These are phyloP conservation scores for Aspergillus sclerotiicarbonarius DNA, from an alignment of 495 filamentous ascomycete species.

Conservation along the genomic window DNA sequence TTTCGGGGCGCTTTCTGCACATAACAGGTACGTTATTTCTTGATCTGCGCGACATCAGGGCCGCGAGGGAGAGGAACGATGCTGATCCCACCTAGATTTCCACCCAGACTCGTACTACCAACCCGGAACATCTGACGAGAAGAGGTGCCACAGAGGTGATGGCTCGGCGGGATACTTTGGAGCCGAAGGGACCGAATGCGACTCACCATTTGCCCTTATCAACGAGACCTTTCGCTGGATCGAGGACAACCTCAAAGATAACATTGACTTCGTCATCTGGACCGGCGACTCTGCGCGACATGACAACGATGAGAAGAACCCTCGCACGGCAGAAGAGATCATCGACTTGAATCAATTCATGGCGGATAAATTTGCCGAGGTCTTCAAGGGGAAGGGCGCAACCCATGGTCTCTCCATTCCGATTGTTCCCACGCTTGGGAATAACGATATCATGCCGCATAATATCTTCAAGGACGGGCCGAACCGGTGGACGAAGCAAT, in stretches of 20 bases:
- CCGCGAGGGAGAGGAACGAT: background rate
- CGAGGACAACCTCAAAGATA: conserved; percentile 72
- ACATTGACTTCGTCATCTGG: conserved; percentile 95
- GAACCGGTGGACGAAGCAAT: conserved; percentile 76
- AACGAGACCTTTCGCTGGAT: conserved; percentile 95
- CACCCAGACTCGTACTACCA: conserved; percentile 89
- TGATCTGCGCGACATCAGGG: background rate
- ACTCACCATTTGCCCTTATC: conserved; percentile 74
- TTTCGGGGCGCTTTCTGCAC: conserved; percentile 79
- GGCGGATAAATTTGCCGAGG: conserved; percentile 69
- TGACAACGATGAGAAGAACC: conserved; percentile 84
- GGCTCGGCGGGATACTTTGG: conserved; percentile 80
- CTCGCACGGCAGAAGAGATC: conserved; percentile 72
- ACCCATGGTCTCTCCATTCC: conserved; percentile 69
- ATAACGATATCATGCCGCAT: conserved; percentile 97
- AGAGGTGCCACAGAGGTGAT: conserved; percentile 75
- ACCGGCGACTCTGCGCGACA: conserved; percentile 95
- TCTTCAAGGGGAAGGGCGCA: conserved; percentile 55
- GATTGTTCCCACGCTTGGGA: conserved; percentile 86
- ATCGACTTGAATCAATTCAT: conserved; percentile 70
- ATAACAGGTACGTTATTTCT: conserved; percentile 72
- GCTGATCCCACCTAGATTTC: conserved; percentile 58
- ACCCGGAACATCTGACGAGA: conserved; percentile 63
- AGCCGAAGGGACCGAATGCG: conserved; percentile 82
- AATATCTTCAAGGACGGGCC: conserved; percentile 88